Base-by-base conservation (phyloP, 257 asterid genomes). In the Verbascum thapsus region DNA sequence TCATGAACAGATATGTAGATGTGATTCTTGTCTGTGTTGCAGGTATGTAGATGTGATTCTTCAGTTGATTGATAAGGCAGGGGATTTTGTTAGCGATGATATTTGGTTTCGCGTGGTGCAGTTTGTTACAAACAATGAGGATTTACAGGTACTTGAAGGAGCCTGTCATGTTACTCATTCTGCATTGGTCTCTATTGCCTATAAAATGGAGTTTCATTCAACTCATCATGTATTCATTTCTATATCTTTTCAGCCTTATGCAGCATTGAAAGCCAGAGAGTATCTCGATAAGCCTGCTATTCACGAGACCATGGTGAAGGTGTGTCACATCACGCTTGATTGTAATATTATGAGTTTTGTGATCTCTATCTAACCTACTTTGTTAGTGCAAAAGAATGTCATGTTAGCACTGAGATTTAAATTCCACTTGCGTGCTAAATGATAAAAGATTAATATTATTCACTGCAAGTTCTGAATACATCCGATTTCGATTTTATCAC, bases 41-140 rank as follows among this genome's bases (percentile, higher is more conserved):
- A 91, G 98, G 98, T 91, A 91, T 72, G 95, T 91, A 37, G 98
- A 91, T 75, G 98, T 91, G 69, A 81, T 91, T 75, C 98, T 91
- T 77, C 98, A 91, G 83, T 77, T 91, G 84, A 91, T 91, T 80
- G 98, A 91, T 83, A 91, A 91, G 85, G 98, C 98, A 16, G 96
- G 98, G 67, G 98, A 91, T 72, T 91, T 91, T 16, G 98, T 91
- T 76, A 86, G 96, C 78, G 98, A 91, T 76, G 98, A 88, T 78
- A 91, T 91, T 59, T 91, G 98, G 98, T 91, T 91, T 69, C 98
- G 98, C 49, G 98, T 91, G 30, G 98, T 91, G 77, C 98, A 88
- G 76, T 91, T 91, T 53, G 98, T 91, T 54, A 88, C 96, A 42
- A 88, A 91, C 77, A 88, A 91, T 13, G 98, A 88, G 82, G 98